Evolutionary conservation across 2,329 filamentous ascomycete species (phyloP).

Genomic region (Alternaria longipes): DNA sequence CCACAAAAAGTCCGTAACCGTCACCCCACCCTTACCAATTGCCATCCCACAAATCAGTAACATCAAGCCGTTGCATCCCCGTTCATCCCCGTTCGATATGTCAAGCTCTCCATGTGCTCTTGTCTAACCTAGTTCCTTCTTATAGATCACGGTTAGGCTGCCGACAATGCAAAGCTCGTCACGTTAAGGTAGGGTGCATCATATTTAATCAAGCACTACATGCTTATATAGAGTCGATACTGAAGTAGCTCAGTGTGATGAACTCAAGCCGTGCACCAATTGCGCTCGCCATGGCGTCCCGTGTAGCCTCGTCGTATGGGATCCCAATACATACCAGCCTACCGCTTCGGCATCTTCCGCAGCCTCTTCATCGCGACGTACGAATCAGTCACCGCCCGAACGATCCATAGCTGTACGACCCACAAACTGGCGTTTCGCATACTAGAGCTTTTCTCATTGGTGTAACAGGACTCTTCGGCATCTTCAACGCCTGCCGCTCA

Average conservation of each 20-base stretch:
- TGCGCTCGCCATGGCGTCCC: slow-evolving; percentile 49
- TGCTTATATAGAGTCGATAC: slow-evolving; percentile 7
- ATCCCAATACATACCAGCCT: slow-evolving; percentile 28
- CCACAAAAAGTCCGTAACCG: slow-evolving; percentile 47
- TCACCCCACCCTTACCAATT: slow-evolving; percentile 15
- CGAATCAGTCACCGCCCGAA: slow-evolving; percentile 23
- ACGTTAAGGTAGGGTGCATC: slow-evolving; percentile 46
- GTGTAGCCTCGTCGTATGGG: slow-evolving; percentile 46
- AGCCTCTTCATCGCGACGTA: slow-evolving; percentile 21
- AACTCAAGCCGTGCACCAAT: slow-evolving; percentile 50
- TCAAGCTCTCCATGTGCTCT: background rate
- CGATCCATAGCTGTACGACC: slow-evolving; percentile 29
- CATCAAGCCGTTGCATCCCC: background rate
- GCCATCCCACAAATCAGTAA: slow-evolving; percentile 6
- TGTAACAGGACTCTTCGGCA: slow-evolving; percentile 19
- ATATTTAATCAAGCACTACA: slow-evolving; percentile 5
- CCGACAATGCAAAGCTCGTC: slow-evolving; percentile 49
- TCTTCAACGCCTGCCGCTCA: slow-evolving; percentile 25
- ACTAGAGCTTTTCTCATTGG: slow-evolving; percentile 4
- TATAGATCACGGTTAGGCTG: slow-evolving; percentile 41
- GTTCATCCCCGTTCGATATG: background rate
- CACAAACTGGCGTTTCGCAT: background rate
- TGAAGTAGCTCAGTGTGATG: slow-evolving; percentile 47
- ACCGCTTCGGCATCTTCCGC: slow-evolving; percentile 22
- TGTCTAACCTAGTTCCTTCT: slow-evolving; percentile 4